Evolutionary conservation across 331 rosid species (phyloP), one percentile per base, ranked within the genome.

Genomic region (Cucumis variabilis): DNA sequence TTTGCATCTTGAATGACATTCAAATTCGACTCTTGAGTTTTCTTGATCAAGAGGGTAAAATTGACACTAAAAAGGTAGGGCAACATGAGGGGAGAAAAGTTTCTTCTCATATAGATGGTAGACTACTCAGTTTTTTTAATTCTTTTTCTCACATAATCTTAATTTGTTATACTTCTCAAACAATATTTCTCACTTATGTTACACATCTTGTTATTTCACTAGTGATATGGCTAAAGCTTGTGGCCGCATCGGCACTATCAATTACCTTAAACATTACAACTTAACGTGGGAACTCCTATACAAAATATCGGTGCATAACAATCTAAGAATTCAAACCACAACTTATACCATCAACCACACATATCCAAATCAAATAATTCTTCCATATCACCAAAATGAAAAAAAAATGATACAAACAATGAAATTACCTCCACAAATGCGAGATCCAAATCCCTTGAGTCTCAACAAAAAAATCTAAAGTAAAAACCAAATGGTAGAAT

Each of bases 361-460:
- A n/a, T 50, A 77, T 77, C 83, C 9, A 50, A 77, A 50, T 80
- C 72, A 19, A 27, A 44, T 12, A 62, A 73, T 24, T 62, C 50
- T n/a, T 28, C 75, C 19, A 23, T 17, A 68, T n/a, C 71, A 44
- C 73, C 81, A 23, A 68, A 30, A 48, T 83, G 37, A 55, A 14
- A 23, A n/a, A n/a, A n/a, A n/a, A 53, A 65, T 10, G 30, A n/a
- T 70, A 67, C 25, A 48, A 63, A 30, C 19, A 60, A 81, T 11
- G n/a, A 82, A 85, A 85, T 87, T 91, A 87, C 91, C 94, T 87
- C 88, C 71, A 73, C 65, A 44, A 66, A 53, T 44, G 89, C 83
- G 91, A 92, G 94, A 92, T 94, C 93, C 86, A 83, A 72, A 87
- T 86, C 88, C 87, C 93, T 82, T 80, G 70, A 84, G 87, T 87